Base-by-base conservation (phyloP, 371 early-diverging fungal species). In the Mortierella polycephala region DNA sequence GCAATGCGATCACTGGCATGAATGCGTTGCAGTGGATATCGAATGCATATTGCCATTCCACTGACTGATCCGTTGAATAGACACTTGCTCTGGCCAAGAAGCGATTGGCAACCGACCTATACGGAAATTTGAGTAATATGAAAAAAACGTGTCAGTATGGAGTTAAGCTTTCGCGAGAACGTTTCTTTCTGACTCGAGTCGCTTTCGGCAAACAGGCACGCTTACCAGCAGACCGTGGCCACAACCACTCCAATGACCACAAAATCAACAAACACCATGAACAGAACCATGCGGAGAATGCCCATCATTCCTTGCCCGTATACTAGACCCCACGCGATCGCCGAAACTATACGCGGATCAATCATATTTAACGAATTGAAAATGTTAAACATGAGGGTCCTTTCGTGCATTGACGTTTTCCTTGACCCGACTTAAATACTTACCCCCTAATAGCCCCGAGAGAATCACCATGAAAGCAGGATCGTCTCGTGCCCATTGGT, bases 11-110 rank as follows among this genome's bases (percentile, higher is more conserved):
- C 55, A 93, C 85, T 3, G 95, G 94, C 70, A 96, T 91, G 81
- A 95, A 96, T 16, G 96, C 84, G 75, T 97, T 97, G 85, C 96
- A 95, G 74, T 97, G 97, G 11, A 97, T 95, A 75, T 96, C 96
- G 71, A 96, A 94, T 21, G 93, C 92, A 82, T 96, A 96, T 42
- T 92, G 91, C 96, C 96, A 96, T 83, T 97, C 97, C 10, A 96
- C 96, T 44, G 88, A 87, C 79, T 96, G 96, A 56, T 94, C 93
- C 5, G 90, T 88, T 2, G 94, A 88, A 66, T 96, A 95, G 5
- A 90, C 91, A 40, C 88, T 90, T 61, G 83, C 87, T 63, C 92
- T 91, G 47, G 91, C 84, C 49, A 97, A 85, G 69, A 95, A 93
- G 37, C 89, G 86, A 76, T 96, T 97, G 7, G 94, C 85, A 55